Evolutionary conservation across 208 protist genomes (phyloP), one percentile per base, ranked within the genome.

Genomic region (Trypanosoma vivax): DNA sequence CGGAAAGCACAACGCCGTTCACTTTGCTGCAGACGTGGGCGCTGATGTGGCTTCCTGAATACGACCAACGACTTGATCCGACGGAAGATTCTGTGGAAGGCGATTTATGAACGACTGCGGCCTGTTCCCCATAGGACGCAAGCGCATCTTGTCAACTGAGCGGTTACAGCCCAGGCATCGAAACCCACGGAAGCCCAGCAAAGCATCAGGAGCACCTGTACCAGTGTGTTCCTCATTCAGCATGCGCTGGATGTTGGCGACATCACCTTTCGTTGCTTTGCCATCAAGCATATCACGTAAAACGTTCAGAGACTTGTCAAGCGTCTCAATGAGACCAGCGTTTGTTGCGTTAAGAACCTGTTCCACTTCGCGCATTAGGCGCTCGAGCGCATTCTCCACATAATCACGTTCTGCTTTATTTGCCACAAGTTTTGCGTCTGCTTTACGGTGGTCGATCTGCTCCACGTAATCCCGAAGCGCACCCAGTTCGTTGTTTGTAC

Each of bases 371-470:
- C 88, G 83, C 83, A 91, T 94, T 23, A 94, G 65, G 21, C 83
- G 76, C 75, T 94, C 88, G 49, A 94, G 73, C 30, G 88, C 83
- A 48, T 94, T 94, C 63, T 94, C 83, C 1, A 94, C 88, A 58
- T 92, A 94, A 60, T 94, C 88, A 19, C 88, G 83, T 54, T 94
- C 88, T 10, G 88, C 88, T 70, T 94, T 94, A 67, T 92, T 92
- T 2, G 88, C 88, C 16, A 94, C 88, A 30, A 92, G 74, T 34
- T 74, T 78, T 18, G 81, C 76, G 43, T 94, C 88, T 0, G 88
- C 88, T 72, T 94, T 94, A 65, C 79, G 72, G 51, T 83, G 75
- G 42, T 94, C 79, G 6, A 94, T 67, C 43, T 82, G 70, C 34
- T 91, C 76, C 13, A 94, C 43, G 31, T 77, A 68, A 21, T 83